Percentiles rank a stretch among this genome's conserved stretches.
Evolutionary conservation across 331 rosid species (phyloP).

Genomic region (Stylosanthes scabra): DNA sequence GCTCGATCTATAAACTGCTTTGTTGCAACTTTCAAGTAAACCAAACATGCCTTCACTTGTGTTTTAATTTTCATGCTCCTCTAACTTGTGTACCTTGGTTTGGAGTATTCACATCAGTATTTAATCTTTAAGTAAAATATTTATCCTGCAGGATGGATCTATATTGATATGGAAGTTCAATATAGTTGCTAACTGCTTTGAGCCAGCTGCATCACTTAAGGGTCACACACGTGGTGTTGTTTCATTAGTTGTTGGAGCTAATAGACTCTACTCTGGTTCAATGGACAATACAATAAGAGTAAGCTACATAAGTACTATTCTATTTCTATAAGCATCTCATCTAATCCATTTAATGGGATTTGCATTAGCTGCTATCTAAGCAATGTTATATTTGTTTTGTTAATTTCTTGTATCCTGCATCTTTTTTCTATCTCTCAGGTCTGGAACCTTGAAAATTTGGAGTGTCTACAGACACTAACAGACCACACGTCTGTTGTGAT

Average conservation of each 20-base stretch:
- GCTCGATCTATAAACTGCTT: background rate
- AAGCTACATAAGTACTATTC: conserved; percentile 39
- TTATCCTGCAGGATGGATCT: conserved; percentile 82
- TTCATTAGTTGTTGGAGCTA: conserved; percentile 93
- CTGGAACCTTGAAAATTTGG: conserved; percentile 92
- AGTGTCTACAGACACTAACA: conserved; percentile 87
- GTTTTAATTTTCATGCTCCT: background rate
- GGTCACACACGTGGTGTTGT: conserved; percentile 87
- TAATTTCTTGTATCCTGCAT: conserved; percentile 25
- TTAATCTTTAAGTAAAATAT: conserved; percentile 33
- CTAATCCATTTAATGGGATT: background rate
- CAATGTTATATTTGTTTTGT: conserved; percentile 29
- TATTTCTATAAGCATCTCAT: background rate
- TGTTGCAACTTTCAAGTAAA: background rate
- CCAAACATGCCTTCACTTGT: background rate
- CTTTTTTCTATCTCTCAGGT: conserved; percentile 60
- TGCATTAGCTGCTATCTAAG: conserved; percentile 19
- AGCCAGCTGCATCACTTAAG: conserved; percentile 85
- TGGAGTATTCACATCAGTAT: background rate
- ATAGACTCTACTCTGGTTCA: conserved; percentile 96
- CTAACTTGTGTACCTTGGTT: conserved; percentile 1
- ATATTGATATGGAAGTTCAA: conserved; percentile 92
- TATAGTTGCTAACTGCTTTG: conserved; percentile 67
- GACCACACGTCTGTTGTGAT: conserved; percentile 94
- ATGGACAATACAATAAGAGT: conserved; percentile 91